phyloP scores from a whole-genome alignment of 371 early-diverging fungal species.

The Haplosporangium sp. region DNA sequence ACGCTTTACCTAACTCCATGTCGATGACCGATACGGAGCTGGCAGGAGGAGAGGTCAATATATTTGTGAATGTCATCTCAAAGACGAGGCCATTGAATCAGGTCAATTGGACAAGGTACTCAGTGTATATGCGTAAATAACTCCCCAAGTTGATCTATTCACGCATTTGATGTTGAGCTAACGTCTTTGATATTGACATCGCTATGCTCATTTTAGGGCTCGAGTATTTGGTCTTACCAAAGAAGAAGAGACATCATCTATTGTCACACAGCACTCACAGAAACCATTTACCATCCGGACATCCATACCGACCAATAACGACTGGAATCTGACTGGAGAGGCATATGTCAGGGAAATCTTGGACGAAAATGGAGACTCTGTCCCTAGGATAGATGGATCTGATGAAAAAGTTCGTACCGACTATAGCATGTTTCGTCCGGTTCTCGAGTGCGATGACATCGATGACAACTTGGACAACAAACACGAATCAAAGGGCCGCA shows the following conservation, averaged over 20 bases:
- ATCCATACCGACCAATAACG: conserved; percentile 24
- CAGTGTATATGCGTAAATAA: too few relatives aligned
- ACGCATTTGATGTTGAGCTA: neutral
- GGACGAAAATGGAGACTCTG: conserved; percentile 5
- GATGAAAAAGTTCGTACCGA: neutral
- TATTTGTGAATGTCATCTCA: conserved; percentile 50
- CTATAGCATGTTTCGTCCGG: conserved; percentile 18
- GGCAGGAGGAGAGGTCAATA: conserved; percentile 44
- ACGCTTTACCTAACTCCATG: neutral
- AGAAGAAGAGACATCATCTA: neutral
- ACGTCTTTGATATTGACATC: too few relatives aligned
- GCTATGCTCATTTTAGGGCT: conserved; percentile 8
- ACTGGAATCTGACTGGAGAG: conserved; percentile 48
- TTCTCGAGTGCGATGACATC: conserved; percentile 31
- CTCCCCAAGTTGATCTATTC: neutral
- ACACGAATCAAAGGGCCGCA: neutral
- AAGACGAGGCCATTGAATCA: conserved; percentile 32
- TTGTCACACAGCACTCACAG: neutral
- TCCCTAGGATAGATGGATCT: neutral
- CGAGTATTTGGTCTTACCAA: conserved; percentile 23
- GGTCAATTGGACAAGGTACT: conserved; percentile 42
- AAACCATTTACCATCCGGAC: conserved; percentile 23
- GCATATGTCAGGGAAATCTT: conserved; percentile 38
- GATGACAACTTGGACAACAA: conserved; percentile 1
- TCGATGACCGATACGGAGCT: neutral